These are phyloP conservation scores for Kodamaea fukazawae DNA, from an alignment of 805 yeast genomes.

Conservation along the genomic window DNA sequence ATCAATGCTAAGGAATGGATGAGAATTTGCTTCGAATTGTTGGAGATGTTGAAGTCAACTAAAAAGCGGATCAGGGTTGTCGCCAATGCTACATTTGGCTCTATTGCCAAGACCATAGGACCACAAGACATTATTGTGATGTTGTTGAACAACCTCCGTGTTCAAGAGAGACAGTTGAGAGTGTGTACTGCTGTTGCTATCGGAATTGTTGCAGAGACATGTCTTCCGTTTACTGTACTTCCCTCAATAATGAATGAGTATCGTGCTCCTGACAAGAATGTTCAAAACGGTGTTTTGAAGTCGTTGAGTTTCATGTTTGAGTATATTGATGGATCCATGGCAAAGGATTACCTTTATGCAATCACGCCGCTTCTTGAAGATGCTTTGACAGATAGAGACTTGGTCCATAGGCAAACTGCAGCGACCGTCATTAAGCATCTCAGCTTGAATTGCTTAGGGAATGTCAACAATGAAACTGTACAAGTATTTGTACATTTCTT, in stretches of 20 bases:
- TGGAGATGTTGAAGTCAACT: conserved; percentile 84
- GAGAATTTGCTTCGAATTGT: conserved; percentile 86
- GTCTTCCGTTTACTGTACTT: conserved; percentile 87
- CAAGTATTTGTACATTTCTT: conserved; percentile 75
- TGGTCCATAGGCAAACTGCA: conserved; percentile 93
- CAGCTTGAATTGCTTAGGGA: conserved; percentile 74
- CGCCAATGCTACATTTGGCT: conserved; percentile 89
- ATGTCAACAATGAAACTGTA: conserved; percentile 61
- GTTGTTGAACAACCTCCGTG: conserved; percentile 75
- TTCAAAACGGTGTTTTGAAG: conserved; percentile 92
- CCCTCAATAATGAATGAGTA: conserved; percentile 97
- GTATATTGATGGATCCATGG: conserved; percentile 72
- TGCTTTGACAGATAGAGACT: conserved; percentile 86
- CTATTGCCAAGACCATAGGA: conserved; percentile 87
- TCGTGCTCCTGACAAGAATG: conserved; percentile 85
- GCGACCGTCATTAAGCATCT: conserved; percentile 82
- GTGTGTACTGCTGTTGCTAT: conserved; percentile 98
- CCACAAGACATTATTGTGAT: conserved; percentile 92
- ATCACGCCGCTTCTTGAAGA: conserved; percentile 79
- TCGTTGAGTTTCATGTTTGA: conserved; percentile 90
- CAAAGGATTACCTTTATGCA: conserved; percentile 79
- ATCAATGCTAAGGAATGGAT: conserved; percentile 96
- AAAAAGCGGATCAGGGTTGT: conserved; percentile 73
- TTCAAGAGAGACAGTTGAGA: conserved; percentile 93
- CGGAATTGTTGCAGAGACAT: conserved; percentile 91